Evolutionary conservation across 2,329 filamentous ascomycete genomes (phyloP), one percentile per base, ranked within the genome.

Genomic region (Pyrenophora tritici-repentis): DNA sequence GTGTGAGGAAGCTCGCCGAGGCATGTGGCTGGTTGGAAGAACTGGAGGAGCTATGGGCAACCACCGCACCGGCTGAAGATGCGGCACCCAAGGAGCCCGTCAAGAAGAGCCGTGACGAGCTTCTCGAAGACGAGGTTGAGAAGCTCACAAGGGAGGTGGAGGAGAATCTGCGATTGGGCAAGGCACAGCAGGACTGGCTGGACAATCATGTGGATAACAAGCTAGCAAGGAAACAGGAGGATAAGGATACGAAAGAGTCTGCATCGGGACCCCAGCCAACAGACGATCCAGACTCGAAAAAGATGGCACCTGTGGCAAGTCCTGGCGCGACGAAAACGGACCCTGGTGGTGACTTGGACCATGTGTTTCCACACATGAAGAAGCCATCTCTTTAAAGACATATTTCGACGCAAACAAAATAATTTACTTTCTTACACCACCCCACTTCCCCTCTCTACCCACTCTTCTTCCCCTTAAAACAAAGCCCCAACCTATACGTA

Each of bases 1-100:
- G 91, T 0, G 87, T 97, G 1, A 81, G 88, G 46, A 86, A 84
- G 70, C 79, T 99, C 31, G 92, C 93, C 1, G 81, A 87, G 57
- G 86, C 86, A 22, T 81, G 96, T 36, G 93, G 91, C 1, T 99
- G 94, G 94, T 74, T 83, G 7, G 85, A 90, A 2, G 93, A 97
- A 67, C 78, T 99, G 13, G 90, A 97, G 68, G 73, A 70, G 3
- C 63, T 90, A 44, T 97, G 91, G 91, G 79, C 84, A 17, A 74
- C 76, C 38, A 82, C 87, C 0, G 87, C 88, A 24, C 55, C 46
- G 2, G 54, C 86, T 18, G 76, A 50, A 14, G 42, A 44, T 12
- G 24, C n/a, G 14, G 43, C 24, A 1, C 36, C 45, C 3, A 50
- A 50, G 17, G 46, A 61, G 37, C 81, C 82, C 4, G 17, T 69